These are phyloP conservation scores for Sporothrix variecibatus DNA, from an alignment of 2,329 filamentous ascomycete genomes.

Conservation along the genomic window DNA sequence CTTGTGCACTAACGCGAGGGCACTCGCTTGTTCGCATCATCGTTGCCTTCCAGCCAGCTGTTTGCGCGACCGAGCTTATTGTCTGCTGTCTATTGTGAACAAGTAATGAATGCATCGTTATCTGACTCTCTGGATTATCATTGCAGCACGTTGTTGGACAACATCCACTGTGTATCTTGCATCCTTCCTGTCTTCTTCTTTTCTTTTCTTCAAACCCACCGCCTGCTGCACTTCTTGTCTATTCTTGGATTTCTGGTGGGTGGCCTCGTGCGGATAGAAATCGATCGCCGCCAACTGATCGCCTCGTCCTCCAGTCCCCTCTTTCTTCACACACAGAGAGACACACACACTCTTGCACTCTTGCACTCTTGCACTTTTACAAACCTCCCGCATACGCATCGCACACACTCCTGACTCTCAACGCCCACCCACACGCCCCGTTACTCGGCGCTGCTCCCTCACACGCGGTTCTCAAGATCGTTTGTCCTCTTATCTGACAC, in stretches of 20 bases:
- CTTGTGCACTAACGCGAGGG: constrained; percentile 1
- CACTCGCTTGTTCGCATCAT: neutral
- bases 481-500: neutral
- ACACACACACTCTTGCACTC: neutral
- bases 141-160: neutral
- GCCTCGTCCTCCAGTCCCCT: neutral
- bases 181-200: neutral
- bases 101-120: no score
- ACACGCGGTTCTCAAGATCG: neutral
- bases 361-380: neutral
- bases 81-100: no score
- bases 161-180: neutral
- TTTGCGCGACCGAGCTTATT: neutral
- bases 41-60: neutral
- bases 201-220: neutral
- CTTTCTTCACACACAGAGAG: neutral
- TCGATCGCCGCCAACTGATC: constrained; percentile 26
- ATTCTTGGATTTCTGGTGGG: constrained; percentile 9
- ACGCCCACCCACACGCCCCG: neutral
- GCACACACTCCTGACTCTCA: neutral
- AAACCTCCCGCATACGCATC: neutral
- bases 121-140: neutral
- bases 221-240: neutral
- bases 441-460: neutral
- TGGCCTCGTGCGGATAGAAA: constrained; percentile 17